Conservation (phyloP, 2,329 filamentous ascomycete species). For the Xylariales sp. region DNA sequence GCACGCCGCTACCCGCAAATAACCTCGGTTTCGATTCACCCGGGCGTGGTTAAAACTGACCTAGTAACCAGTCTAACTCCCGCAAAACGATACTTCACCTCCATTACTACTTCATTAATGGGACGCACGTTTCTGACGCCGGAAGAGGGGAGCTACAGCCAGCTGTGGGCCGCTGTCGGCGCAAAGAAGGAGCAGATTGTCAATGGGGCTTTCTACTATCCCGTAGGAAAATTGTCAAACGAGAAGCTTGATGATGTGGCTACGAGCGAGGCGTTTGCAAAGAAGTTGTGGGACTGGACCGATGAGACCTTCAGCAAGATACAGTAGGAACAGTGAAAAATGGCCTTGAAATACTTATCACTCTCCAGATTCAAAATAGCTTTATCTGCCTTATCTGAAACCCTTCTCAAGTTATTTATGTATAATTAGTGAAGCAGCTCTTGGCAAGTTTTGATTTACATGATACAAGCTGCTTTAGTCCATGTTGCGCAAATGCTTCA, state of each 20-base stretch:
- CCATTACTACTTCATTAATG: slow-evolving; percentile 27
- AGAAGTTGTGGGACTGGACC: slow-evolving; percentile 30
- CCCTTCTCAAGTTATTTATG: no score
- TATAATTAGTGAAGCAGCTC: no score
- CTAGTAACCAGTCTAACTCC: slow-evolving; percentile 14
- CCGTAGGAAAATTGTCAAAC: slow-evolving; percentile 20
- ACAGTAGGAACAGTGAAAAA: no score
- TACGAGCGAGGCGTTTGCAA: slow-evolving; percentile 21
- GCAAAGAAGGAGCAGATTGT: slow-evolving; percentile 18
- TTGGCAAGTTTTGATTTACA: no score
- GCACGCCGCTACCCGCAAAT: slow-evolving; percentile 10
- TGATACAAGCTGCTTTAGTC: no score
- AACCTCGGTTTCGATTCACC: slow-evolving; percentile 6
- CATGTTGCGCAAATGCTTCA: no score
- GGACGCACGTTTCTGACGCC: slow-evolving; percentile 2
- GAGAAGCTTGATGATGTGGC: slow-evolving; percentile 21
- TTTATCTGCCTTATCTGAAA: no score
- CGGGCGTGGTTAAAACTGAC: slow-evolving; percentile 8
- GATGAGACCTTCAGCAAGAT: slow-evolving; percentile 23
- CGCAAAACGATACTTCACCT: slow-evolving; percentile 26
- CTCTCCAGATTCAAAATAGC: no score
- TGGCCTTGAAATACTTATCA: no score
- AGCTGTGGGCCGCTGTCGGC: slow-evolving; percentile 33
- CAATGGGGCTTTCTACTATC: slow-evolving; percentile 27
- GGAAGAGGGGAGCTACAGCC: slow-evolving; percentile 27